Evolutionary conservation across 2,329 filamentous ascomycete genomes (phyloP), one percentile per base, ranked within the genome.

Genomic region (Pestalotiopsis fici): DNA sequence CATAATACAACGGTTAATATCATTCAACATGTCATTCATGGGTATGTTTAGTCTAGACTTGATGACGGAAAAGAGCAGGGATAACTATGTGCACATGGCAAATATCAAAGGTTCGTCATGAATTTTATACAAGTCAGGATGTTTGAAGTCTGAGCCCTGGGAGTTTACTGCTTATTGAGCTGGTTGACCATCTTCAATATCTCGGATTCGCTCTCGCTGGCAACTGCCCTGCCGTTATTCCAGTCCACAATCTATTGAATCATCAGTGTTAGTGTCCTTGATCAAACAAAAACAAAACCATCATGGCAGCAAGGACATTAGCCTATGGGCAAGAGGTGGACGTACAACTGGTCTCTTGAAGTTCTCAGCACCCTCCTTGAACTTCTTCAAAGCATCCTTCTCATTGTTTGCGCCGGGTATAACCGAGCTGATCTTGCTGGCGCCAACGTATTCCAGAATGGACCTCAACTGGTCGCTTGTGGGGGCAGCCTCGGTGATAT

Each of bases 161-260:
- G 37, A 31, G 47, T 37, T 54, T 69, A 70, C 60, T 69, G 37
- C 54, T 65, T 78, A 69, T 82, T 83, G 65, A 89, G 78, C 67
- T 87, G 83, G 67, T 89, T 87, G 64, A 98, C 80, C 80, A 97
- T 85, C 81, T 92, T 94, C 76, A 97, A 81, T 69, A 98, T 98
- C 82, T 95, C 92, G 18, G 94, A 97, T 83, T 97, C 91, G 71
- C 92, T 90, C 63, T 93, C 93, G 23, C 93, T 93, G 28, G 88
- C 83, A 82, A 92, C 84, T 59, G 91, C 95, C 78, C 90, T 92
- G 71, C 95, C 96, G 78, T 95, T 95, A 78, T 92, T 93, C 96
- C 96, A 98, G 78, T 98, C 95, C 64, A 98, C 95, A 67, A 91
- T 82, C 87, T 86, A 70, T 31, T 43, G 25, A 18, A 70, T 6